These are phyloP conservation scores for Scutellaria baicalensis DNA, from an alignment of 257 asterid species.

Conservation along the genomic window DNA sequence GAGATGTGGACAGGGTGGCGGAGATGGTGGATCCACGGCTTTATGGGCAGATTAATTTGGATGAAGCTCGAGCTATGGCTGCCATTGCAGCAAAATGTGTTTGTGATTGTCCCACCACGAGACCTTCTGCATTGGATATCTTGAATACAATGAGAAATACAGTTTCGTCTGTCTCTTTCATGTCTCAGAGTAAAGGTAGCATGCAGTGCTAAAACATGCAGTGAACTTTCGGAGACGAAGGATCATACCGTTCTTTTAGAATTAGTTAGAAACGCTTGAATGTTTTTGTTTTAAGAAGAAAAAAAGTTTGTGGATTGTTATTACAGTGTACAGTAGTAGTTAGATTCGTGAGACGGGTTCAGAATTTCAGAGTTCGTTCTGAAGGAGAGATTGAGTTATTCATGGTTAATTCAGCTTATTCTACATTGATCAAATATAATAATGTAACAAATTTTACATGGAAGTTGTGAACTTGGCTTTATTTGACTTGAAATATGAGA, in stretches of 20 bases:
- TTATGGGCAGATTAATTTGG: constrained; percentile 23
- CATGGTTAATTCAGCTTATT: too few relatives aligned
- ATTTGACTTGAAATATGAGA: not conserved
- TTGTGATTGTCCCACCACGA: constrained; percentile 30
- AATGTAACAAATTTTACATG: too few relatives aligned
- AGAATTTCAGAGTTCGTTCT: not conserved
- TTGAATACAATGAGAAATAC: constrained; percentile 23
- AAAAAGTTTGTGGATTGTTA: not conserved
- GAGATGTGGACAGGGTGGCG: constrained; percentile 29
- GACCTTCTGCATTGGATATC: constrained; percentile 56
- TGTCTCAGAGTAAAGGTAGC: not conserved
- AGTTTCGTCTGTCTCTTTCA: constrained; percentile 15
- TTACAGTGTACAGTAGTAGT: not conserved
- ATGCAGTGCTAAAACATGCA: not conserved
- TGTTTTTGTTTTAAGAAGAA: too few relatives aligned
- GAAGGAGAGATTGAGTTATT: not conserved
- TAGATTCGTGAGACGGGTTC: not conserved
- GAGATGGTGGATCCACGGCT: constrained; percentile 56
- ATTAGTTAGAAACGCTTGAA: too few relatives aligned
- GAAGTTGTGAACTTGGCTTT: not conserved
- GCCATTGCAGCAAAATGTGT: constrained; percentile 43
- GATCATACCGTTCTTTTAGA: too few relatives aligned
- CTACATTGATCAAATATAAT: too few relatives aligned
- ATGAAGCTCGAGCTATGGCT: constrained; percentile 47
- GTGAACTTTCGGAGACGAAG: too few relatives aligned